These are phyloP conservation scores for Russula dissimulans DNA, from an alignment of 768 basidiomycete genomes.

Conservation along the genomic window DNA sequence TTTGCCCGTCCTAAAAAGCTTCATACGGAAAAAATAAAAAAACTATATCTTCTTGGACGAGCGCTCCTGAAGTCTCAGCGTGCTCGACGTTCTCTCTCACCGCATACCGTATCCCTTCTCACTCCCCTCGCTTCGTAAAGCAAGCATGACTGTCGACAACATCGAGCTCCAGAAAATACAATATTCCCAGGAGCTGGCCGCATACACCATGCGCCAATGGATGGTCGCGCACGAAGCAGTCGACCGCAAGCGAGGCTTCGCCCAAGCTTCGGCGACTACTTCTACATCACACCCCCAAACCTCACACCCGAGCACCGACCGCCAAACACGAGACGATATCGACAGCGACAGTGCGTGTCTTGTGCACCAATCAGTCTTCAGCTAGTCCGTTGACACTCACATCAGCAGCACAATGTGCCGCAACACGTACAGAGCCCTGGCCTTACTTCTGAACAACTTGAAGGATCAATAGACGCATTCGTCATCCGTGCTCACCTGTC, in stretches of 20 bases:
- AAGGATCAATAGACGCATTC: neutral
- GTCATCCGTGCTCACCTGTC: neutral
- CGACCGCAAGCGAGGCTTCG: slow-evolving; percentile 17
- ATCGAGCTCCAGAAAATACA: slow-evolving; percentile 27
- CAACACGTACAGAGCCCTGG: neutral
- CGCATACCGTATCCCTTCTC: neutral
- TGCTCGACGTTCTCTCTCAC: neutral
- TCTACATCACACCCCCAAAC: neutral
- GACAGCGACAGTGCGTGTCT: neutral
- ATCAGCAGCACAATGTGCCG: neutral
- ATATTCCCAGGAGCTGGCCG: slow-evolving; percentile 32
- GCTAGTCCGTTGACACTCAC: neutral
- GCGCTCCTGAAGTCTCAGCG: neutral
- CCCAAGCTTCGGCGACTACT: neutral
- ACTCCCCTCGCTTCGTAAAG: neutral
- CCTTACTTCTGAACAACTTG: neutral
- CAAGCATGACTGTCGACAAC: slow-evolving; percentile 16
- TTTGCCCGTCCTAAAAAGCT: neutral
- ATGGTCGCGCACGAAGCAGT: slow-evolving; percentile 23
- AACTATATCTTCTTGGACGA: too few species aligned
- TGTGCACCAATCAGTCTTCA: neutral
- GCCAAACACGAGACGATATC: neutral
- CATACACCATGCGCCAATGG: slow-evolving; percentile 34
- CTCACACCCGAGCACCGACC: neutral
- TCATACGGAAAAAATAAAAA: neutral